These are phyloP conservation scores for Neoscytalidium dimidiatum DNA, from an alignment of 2,329 filamentous ascomycete species.

Conservation along the genomic window DNA sequence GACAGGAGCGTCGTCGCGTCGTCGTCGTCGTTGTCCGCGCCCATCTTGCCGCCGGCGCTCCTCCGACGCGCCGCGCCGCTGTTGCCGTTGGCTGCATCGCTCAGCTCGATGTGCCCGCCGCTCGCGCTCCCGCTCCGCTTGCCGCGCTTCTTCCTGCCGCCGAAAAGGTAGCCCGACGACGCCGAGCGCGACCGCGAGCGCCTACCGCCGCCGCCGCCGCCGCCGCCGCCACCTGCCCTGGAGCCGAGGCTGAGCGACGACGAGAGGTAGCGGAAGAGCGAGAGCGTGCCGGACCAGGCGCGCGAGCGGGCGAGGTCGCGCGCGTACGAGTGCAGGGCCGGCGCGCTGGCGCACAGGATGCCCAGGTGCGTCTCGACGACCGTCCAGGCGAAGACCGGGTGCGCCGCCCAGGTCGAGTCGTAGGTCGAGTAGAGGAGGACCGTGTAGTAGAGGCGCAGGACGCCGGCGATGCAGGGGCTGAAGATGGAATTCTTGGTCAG, in stretches of 20 bases:
- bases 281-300: neutral
- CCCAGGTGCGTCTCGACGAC: constrained; percentile 44
- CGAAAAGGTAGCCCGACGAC: no score
- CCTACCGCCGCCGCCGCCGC: neutral
- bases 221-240: no score
- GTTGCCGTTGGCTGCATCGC: no score
- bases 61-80: no score
- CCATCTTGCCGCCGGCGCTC: no score
- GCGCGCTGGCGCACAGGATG: constrained; percentile 46
- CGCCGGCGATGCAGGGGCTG: constrained; percentile 37
- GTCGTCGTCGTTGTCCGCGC: no score
- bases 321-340: constrained; percentile 45
- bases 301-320: neutral
- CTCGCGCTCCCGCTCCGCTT: neutral
- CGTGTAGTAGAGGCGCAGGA: constrained; percentile 39
- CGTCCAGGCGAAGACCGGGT: constrained; percentile 44
- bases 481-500: no score
- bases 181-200: no score
- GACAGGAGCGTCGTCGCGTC: no score
- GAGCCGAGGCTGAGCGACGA: neutral
- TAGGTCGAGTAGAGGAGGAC: constrained; percentile 36
- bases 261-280: neutral
- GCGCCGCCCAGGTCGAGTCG: constrained; percentile 44
- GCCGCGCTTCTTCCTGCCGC: no score
- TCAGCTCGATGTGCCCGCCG: neutral